phyloP scores from a whole-genome alignment of 495 filamentous ascomycete species.

The Pyrenopolyporus hunteri region DNA sequence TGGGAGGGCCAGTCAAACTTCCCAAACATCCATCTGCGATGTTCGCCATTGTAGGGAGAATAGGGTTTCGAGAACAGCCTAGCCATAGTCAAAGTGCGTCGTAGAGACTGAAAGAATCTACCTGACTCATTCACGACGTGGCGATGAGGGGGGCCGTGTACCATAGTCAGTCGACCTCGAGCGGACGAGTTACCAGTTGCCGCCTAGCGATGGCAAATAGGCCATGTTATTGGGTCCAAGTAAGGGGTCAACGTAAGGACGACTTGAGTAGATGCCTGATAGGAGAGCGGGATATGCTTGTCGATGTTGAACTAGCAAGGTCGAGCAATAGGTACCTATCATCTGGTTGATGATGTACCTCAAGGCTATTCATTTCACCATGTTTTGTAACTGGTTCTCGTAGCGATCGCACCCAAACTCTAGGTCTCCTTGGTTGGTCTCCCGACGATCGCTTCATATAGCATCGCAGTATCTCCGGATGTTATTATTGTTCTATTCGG shows the following conservation, averaged over 20 bases:
- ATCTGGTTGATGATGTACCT: slow-evolving; percentile 4
- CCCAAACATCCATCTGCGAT: slow-evolving; percentile 30
- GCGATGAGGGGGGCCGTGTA: slow-evolving; percentile 32
- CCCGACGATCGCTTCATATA: slow-evolving; percentile 26
- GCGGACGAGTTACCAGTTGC: slow-evolving; percentile 32
- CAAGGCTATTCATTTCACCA: not conserved
- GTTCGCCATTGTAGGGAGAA: slow-evolving; percentile 9
- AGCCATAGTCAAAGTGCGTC: slow-evolving; percentile 46
- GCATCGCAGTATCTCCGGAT: slow-evolving; percentile 9
- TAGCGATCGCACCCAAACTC: slow-evolving; percentile 5
- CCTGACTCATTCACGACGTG: slow-evolving; percentile 17
- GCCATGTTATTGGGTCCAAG: slow-evolving; percentile 17
- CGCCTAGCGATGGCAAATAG: slow-evolving; percentile 20
- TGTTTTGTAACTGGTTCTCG: not conserved
- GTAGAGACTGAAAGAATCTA: slow-evolving; percentile 38
- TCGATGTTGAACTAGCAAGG: not conserved
- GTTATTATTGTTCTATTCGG: not conserved
- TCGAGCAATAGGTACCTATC: slow-evolving; percentile 10
- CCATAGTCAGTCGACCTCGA: slow-evolving; percentile 27
- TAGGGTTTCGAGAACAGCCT: slow-evolving; percentile 26
- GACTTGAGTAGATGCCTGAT: not conserved
- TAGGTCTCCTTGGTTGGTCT: not conserved
- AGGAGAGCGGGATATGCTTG: too few species aligned
- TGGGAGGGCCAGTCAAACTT: slow-evolving; percentile 43
- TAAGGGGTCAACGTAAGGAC: slow-evolving; percentile 19